These are phyloP conservation scores for Pseudozyma sp. DNA, from an alignment of 1,284 basidiomycete species.

Conservation along the genomic window DNA sequence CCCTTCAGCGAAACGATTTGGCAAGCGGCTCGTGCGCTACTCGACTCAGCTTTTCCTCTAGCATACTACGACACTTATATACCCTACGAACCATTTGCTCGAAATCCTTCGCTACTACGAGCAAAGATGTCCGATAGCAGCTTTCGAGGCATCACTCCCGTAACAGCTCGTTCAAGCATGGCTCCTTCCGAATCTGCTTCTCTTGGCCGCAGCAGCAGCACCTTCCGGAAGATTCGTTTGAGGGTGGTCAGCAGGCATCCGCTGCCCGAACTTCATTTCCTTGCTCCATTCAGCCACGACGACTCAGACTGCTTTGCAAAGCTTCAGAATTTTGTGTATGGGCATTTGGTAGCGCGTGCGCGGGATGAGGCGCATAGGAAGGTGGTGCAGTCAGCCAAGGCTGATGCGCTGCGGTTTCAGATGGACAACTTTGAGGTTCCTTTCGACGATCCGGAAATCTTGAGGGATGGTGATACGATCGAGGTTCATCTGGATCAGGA, in stretches of 20 bases:
- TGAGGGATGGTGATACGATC: slow-evolving; percentile 48
- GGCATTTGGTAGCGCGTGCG: slow-evolving; percentile 3
- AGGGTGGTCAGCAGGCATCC: slow-evolving; percentile 31
- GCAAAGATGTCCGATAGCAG: slow-evolving; percentile 27
- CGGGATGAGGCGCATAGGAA: background rate
- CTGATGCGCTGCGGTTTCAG: slow-evolving; percentile 9
- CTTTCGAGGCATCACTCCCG: slow-evolving; percentile 16
- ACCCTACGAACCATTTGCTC: background rate
- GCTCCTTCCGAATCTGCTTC: slow-evolving; percentile 18
- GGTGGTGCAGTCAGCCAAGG: background rate
- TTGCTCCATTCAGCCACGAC: slow-evolving; percentile 33
- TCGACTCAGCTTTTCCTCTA: background rate
- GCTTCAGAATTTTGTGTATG: slow-evolving; percentile 27
- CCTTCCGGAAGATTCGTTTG: slow-evolving; percentile 27
- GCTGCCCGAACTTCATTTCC: slow-evolving; percentile 41
- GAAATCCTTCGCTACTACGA: background rate
- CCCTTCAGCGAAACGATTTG: background rate
- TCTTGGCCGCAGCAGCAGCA: background rate
- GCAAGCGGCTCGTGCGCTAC: too few relatives aligned
- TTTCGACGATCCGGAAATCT: slow-evolving; percentile 34
- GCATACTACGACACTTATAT: too few relatives aligned
- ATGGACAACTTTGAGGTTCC: slow-evolving; percentile 41
- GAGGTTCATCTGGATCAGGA: slow-evolving; percentile 11
- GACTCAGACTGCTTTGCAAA: slow-evolving; percentile 10
- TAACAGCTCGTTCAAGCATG: slow-evolving; percentile 25